A percentile compares a stretch with the other conserved stretches of the same genome.
Conservation (phyloP, 805 yeast species). For the Candida peoriensis region DNA sequence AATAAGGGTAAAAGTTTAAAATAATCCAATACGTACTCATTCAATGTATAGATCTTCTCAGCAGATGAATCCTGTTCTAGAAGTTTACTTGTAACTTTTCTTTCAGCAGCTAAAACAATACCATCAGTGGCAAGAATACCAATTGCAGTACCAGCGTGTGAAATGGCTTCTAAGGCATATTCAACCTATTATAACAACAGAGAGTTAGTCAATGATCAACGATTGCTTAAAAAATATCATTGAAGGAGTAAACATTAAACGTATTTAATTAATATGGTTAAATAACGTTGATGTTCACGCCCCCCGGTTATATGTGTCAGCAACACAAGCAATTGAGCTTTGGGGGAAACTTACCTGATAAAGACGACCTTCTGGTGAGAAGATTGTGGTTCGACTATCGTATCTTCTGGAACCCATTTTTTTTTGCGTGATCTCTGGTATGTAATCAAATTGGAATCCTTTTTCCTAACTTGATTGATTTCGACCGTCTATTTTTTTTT, state of each 20-base stretch:
- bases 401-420: slow-evolving; percentile 86
- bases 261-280: slow-evolving; percentile 2
- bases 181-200: slow-evolving; percentile 64
- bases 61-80: slow-evolving; percentile 91
- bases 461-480: not conserved
- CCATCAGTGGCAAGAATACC: slow-evolving; percentile 87
- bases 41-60: slow-evolving; percentile 84
- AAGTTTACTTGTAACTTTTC: slow-evolving; percentile 87
- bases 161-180: slow-evolving; percentile 94
- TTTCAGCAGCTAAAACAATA: slow-evolving; percentile 93
- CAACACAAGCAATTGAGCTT: not conserved
- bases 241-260: too few relatives aligned
- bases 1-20: slow-evolving; percentile 12
- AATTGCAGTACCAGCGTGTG: slow-evolving; percentile 97
- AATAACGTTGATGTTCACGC: not conserved
- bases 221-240: too few relatives aligned
- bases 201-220: too few relatives aligned
- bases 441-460: not conserved
- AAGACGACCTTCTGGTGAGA: slow-evolving; percentile 97
- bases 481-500: not conserved
- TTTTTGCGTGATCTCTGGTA: not conserved
- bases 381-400: slow-evolving; percentile 98
- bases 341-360: slow-evolving; percentile 61
- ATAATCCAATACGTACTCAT: too few relatives aligned
- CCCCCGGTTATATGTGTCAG: not conserved